Evolutionary conservation across 2,329 filamentous ascomycete genomes (phyloP).

Genomic region (Fusarium globosum): DNA sequence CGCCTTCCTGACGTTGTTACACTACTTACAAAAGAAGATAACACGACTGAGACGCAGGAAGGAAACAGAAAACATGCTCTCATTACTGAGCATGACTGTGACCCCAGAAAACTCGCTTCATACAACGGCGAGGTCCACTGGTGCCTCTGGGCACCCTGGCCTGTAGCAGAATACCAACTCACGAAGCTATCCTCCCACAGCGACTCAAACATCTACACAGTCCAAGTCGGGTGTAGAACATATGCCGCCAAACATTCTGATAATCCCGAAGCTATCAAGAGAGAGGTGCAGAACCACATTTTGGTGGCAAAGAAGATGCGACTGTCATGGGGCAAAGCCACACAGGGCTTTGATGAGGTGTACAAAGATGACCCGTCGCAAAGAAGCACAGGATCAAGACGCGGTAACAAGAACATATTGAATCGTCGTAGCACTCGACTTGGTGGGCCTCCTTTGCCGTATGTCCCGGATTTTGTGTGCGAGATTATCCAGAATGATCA

Average conservation of each 20-base stretch:
- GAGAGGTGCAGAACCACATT: conserved; percentile 2
- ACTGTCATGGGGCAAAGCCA: background rate
- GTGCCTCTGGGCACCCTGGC: background rate
- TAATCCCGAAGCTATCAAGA: background rate
- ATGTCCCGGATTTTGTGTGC: background rate
- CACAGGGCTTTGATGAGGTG: background rate
- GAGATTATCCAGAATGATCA: background rate
- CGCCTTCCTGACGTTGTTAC: background rate
- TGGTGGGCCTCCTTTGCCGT: fast-evolving
- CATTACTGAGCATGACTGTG: background rate
- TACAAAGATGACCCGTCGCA: background rate
- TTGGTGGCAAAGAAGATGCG: background rate
- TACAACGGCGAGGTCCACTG: background rate
- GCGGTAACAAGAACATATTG: background rate
- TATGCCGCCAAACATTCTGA: conserved; percentile 11
- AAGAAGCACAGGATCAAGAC: background rate
- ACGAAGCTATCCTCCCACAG: background rate
- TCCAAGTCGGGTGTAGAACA: background rate
- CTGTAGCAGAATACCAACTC: background rate
- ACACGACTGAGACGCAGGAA: background rate
- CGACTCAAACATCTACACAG: background rate
- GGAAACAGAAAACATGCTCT: background rate
- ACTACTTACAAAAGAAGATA: background rate
- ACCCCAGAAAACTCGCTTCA: background rate
- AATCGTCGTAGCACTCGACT: background rate